Evolutionary conservation across 371 early-diverging fungal species (phyloP), one percentile per base, ranked within the genome.

Genomic region (Mucor racemosus): DNA sequence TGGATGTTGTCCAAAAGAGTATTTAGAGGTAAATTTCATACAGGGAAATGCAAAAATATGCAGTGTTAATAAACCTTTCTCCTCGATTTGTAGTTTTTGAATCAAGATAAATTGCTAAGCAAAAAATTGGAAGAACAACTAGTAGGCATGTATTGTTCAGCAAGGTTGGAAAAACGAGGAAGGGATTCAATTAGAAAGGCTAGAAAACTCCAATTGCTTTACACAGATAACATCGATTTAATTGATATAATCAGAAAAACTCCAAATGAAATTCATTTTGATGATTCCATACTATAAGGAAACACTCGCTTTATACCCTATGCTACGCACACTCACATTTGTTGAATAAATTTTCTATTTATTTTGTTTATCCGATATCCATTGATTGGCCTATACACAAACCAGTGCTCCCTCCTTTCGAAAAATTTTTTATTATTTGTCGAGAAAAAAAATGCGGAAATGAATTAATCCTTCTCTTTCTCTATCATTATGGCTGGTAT

Each of bases 401-500:
- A n/a, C 42, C 14, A 42, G 42, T 48, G 48, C 21, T 48, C 31
- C 48, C 36, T 35, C 11, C 14, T 35, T 48, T 26, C 48, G n/a
- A 11, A 60, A 60, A 66, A n/a, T 67, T 67, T 67, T 55, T 67
- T 67, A 36, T 62, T 61, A 31, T 60, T 62, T 36, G 62, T 62
- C 53, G 15, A 39, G 48, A 21, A 50, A 53, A 62, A 39, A 62
- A 67, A 46, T 19, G 67, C 67, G 67, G 67, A 67, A 61, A 38
- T 61, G 38, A 46, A 61, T 67, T 68, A 58, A 61, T 64, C 68
- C 59, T 60, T 69, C 69, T 69, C 69, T 69, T 69, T 69, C 69
- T 58, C 57, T 60, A 64, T 69, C 65, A 65, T 48, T 33, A 80
- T 80, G 80, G 80, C 84, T 75, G 94, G 92, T 78, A 88, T 91